Evolutionary conservation across 2,329 filamentous ascomycete genomes (phyloP), one percentile per base, ranked within the genome.

Genomic region (Penicillium fuscoglaucum): DNA sequence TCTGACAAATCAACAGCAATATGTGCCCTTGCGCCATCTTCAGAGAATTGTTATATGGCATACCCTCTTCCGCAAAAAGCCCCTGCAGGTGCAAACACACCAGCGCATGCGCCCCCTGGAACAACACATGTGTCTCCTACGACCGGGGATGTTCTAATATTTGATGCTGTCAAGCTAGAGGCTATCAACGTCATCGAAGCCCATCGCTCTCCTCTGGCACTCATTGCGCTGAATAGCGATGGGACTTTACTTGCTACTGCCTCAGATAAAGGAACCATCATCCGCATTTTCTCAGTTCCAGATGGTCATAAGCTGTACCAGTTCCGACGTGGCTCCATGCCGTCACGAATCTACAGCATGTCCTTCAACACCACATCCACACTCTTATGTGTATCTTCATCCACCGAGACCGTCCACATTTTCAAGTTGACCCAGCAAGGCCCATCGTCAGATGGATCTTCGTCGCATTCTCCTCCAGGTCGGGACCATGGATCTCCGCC

Each of bases 331-430:
- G 95, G 95, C 44, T 97, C 93, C 2, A 97, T 97, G 76, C 95
- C 95, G 0, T 93, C 93, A 1, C 89, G 91, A 41, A 99, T 99
- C 67, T 97, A 93, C 78, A 96, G 92, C 84, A 97, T 99, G 92
- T 96, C 93, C 1, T 99, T 99, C 79, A 99, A 99, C 75, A 87
- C 92, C 50, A 92, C 90, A 59, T 96, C 93, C 2, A 96, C 93
- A 1, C 82, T 99, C 12, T 84, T 99, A 37, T 97, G 93, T 70
- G 93, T 99, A 41, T 98, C 95, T 6, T 98, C 93, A 3, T 93
- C 92, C 1, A 96, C 93, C 0, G 95, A 99, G 70, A 99, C 95
- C 0, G 89, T 99, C 10, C 95, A 99, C 73, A 92, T 99, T 52
- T 99, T 99, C 80, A 91, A 93, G 55, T 82, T 99, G 21, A 81